Base-by-base conservation (phyloP, 1,139 yeast species). In the Protomyces pachydermus region DNA sequence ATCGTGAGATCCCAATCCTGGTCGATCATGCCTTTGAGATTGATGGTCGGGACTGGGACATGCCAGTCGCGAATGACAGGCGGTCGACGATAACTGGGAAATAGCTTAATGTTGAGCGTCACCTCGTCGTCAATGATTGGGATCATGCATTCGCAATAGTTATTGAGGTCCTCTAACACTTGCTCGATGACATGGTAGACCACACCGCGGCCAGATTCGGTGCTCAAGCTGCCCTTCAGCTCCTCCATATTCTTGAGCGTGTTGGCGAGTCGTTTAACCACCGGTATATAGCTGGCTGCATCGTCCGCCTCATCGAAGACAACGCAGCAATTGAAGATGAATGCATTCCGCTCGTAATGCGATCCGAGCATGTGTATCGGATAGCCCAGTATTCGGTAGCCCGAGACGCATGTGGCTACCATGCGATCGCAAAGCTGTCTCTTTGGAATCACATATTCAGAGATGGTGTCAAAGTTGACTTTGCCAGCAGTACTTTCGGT, bases 1-100 rank as follows among this genome's bases (percentile, higher is more conserved):
- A 93, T 87, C 1, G 98, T 93, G 0, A 98, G 97, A 73, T 93
- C 98, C 98, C 98, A 93, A 70, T 88, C 88, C 5, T 87, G 87
- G 74, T 93, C 98, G 39, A 89, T 85, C 68, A 93, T 78, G 45
- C 83, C 78, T 48, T 80, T 80, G 34, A 71, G 64, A 12, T 68
- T 69, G 1, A 91, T 96, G 0, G 93, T 86, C 3, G 95, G 83
- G 2, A 91, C 83, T 0, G 98, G 98, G 0, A 93, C 98, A 73
- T 93, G 96, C 71, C 81, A 79, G 45, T 91, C 69, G 73, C 83
- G 76, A 70, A 89, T 77, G 60, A 83, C 83, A 0, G 90, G 88
- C 0, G 98, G 97, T 1, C 95, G 89, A 6, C 95, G 91, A 48
- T 88, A 78, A 16, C 89, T 78, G 0, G 98, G 97, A 70, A 95